Evolutionary conservation across 2,329 filamentous ascomycete species (phyloP).

Genomic region (Colletotrichum shisoi): DNA sequence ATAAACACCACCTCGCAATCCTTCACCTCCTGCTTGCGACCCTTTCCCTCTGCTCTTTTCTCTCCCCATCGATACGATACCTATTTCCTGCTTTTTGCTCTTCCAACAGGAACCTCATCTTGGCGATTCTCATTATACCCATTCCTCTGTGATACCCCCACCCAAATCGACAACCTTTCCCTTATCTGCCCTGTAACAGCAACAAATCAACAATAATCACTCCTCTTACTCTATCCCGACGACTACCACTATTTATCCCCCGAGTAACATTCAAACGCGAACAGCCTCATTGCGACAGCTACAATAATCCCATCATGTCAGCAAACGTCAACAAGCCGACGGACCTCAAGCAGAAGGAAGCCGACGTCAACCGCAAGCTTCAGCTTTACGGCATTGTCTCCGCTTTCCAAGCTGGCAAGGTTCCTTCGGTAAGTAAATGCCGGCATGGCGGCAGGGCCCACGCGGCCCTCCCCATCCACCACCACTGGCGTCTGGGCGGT

Average conservation of each 20-base stretch:
- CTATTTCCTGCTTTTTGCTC: conserved; percentile 28
- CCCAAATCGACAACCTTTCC: conserved; percentile 11
- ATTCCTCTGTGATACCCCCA: conserved; percentile 36
- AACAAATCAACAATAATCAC: conserved; percentile 21
- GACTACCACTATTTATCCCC: background rate
- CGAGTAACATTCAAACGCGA: background rate
- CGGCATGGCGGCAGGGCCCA: conserved; percentile 18
- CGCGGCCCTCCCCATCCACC: background rate
- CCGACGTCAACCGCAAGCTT: conserved; percentile 90
- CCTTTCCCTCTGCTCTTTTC: background rate
- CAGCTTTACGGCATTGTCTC: conserved; percentile 89
- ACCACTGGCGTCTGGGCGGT: background rate
- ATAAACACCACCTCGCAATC: conserved; percentile 34
- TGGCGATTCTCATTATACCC: conserved; percentile 37
- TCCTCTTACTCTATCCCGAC: background rate
- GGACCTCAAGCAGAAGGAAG: conserved; percentile 78
- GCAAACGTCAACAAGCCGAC: conserved; percentile 74
- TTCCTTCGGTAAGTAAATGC: conserved; percentile 75
- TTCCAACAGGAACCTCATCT: conserved; percentile 29
- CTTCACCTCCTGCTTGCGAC: background rate
- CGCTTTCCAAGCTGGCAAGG: conserved; percentile 89
- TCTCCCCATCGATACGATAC: conserved; percentile 30
- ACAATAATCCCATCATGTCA: conserved; percentile 45
- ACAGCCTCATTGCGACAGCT: conserved; percentile 12
- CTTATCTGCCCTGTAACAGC: conserved; percentile 13